A percentile compares a stretch with the other conserved stretches of the same genome.
Conservation (phyloP, 2,329 filamentous ascomycete genomes). For the Cytospora piceicola region DNA sequence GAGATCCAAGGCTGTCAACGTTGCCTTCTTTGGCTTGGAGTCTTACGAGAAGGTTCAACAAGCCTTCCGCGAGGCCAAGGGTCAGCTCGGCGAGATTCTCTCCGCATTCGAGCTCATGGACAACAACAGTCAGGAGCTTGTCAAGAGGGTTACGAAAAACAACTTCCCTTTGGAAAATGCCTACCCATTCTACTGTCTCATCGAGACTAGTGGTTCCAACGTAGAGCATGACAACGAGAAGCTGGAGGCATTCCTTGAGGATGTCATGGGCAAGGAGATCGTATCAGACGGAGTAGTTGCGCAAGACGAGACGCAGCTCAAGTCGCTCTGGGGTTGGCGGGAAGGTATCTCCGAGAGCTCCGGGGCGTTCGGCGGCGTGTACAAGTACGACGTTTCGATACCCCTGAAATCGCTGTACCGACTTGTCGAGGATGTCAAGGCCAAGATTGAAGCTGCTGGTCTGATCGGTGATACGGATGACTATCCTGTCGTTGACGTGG, state of each 20-base stretch:
- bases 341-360: constrained; percentile 91
- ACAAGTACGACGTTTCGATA: constrained; percentile 98
- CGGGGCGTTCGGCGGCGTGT: constrained; percentile 90
- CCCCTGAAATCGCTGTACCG: constrained; percentile 85
- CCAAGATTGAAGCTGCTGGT: constrained; percentile 72
- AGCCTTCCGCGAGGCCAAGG: constrained; percentile 88
- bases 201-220: constrained; percentile 96
- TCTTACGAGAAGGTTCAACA: constrained; percentile 87
- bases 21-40: constrained; percentile 90
- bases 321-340: constrained; percentile 85
- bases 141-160: constrained; percentile 73
- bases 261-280: constrained; percentile 86
- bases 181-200: constrained; percentile 92
- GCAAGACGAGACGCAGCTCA: constrained; percentile 88
- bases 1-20: constrained; percentile 84
- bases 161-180: constrained; percentile 81
- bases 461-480: constrained; percentile 76
- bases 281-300: constrained; percentile 89
- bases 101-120: constrained; percentile 99
- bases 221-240: constrained; percentile 92
- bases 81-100: constrained; percentile 88
- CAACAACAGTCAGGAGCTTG: constrained; percentile 75
- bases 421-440: constrained; percentile 83
- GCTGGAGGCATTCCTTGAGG: constrained; percentile 85
- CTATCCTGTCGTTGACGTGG: constrained; percentile 82